Base-by-base conservation (phyloP, 805 yeast species). In the Candida cerambycidarum region DNA sequence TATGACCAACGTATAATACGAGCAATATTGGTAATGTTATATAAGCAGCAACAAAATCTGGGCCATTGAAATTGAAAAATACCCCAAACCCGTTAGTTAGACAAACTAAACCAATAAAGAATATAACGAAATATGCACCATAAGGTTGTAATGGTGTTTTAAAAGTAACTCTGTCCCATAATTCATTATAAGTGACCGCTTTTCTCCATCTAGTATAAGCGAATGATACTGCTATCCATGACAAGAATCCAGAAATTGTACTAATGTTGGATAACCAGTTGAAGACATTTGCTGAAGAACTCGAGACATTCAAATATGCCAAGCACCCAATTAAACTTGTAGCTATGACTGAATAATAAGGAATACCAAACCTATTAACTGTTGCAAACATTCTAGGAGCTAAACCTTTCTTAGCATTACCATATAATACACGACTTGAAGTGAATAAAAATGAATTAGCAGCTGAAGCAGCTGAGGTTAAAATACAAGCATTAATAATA, bases 41-140 rank as follows among this genome's bases (percentile, higher is more conserved):
- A 61, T 84, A 84, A 8, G 89, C 85, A 25, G 90, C 89, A 39
- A 84, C 62, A 53, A 84, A 84, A 58, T 81, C 82, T 5, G 76
- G 60, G 0, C 61, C 73, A 12, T 69, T 71, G 69, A 81, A 82
- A 14, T 70, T 70, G 45, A 84, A 74, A 61, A 84, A 83, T 5
- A 79, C 83, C 2, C 76, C 82, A 56, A 81, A 85, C 43, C 90
- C 90, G 52, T 85, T 84, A n/a, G 89, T 83, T 35, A 85, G 38
- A 24, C 82, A 65, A 40, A 85, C 55, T 12, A 85, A 23, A 4
- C 70, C 45, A 44, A 82, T 71, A 47, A 80, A 59, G 30, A 68
- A 51, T 25, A 82, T 61, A 5, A 79, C 73, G 46, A 75, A 76
- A 55, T 76, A 82, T 4, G 84, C 74, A 38, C 82, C 76, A 48